Percentiles rank a stretch among this genome's conserved stretches.
phyloP scores from a whole-genome alignment of 2,329 filamentous ascomycete genomes.

The Xylariaceae sp. region DNA sequence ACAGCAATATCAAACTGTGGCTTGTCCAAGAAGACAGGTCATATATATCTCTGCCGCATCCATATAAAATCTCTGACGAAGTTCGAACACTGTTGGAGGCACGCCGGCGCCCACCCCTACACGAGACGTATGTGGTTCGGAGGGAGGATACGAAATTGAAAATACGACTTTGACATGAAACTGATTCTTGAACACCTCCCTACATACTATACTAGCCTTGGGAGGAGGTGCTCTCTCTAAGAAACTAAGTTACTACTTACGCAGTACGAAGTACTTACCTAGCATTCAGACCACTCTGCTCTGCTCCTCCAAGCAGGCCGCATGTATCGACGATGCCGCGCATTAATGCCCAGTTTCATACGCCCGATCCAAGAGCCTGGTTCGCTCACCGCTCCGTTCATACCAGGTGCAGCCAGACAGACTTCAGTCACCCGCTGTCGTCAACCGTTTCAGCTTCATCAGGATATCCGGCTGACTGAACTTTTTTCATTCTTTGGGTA shows the following conservation, averaged over 20 bases:
- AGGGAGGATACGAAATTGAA: neutral
- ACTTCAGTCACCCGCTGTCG: conserved; percentile 17
- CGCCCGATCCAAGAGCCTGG: conserved; percentile 8
- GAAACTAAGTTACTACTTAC: neutral
- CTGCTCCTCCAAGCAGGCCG: conserved; percentile 7
- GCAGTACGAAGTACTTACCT: neutral
- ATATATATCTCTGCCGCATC: conserved; percentile 13
- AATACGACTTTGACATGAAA: neutral
- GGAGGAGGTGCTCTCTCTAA: neutral
- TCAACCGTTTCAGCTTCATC: conserved; percentile 18
- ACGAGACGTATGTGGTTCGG: neutral
- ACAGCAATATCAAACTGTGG: conserved; percentile 9
- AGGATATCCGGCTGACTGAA: conserved; percentile 1
- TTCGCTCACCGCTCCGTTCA: conserved; percentile 18
- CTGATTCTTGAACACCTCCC: neutral
- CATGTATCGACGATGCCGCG: conserved; percentile 14
- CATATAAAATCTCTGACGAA: conserved; percentile 8
- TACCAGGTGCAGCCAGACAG: conserved; percentile 6
- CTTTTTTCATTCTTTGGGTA: neutral
- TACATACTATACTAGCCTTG: neutral
- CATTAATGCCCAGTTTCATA: conserved; percentile 20
- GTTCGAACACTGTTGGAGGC: conserved; percentile 7
- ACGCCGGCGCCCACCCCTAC: conserved; percentile 3
- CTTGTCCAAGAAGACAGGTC: conserved; percentile 19
- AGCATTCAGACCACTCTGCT: neutral